A percentile compares a stretch with the other conserved stretches of the same genome.
These are phyloP conservation scores for Quercus ilex DNA, from an alignment of 306 rosid genomes.

Conservation along the genomic window DNA sequence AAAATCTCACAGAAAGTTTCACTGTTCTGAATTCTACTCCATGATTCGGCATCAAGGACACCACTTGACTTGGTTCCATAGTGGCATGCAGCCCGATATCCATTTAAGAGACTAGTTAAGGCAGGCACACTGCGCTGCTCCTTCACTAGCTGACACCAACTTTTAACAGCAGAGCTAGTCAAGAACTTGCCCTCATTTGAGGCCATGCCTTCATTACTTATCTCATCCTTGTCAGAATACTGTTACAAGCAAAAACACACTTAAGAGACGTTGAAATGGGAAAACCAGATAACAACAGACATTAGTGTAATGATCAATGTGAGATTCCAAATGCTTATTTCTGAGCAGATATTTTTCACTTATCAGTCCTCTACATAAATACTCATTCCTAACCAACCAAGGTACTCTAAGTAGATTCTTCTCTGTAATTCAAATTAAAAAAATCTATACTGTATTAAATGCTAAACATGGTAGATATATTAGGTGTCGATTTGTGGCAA, in stretches of 20 bases:
- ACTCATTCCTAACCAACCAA: background rate
- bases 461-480: background rate
- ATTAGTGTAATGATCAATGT: background rate
- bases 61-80: slow-evolving; percentile 41
- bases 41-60: slow-evolving; percentile 29
- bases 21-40: slow-evolving; percentile 45
- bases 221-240: slow-evolving; percentile 65
- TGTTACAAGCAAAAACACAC: slow-evolving; percentile 21
- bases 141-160: slow-evolving; percentile 52
- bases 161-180: slow-evolving; percentile 51
- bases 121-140: slow-evolving; percentile 52
- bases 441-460: background rate
- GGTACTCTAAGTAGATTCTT: background rate
- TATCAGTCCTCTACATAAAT: background rate
- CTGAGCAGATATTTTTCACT: background rate
- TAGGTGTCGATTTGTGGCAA: no score
- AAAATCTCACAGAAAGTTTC: slow-evolving; percentile 57
- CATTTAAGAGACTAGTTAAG: slow-evolving; percentile 68
- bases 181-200: slow-evolving; percentile 33
- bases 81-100: slow-evolving; percentile 74
- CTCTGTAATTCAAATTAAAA: background rate
- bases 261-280: background rate
- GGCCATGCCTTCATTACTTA: slow-evolving; percentile 26
- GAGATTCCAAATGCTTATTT: background rate
- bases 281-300: background rate